These are phyloP conservation scores for Pilaira anomala DNA, from an alignment of 192 early-diverging fungal species.

Conservation along the genomic window DNA sequence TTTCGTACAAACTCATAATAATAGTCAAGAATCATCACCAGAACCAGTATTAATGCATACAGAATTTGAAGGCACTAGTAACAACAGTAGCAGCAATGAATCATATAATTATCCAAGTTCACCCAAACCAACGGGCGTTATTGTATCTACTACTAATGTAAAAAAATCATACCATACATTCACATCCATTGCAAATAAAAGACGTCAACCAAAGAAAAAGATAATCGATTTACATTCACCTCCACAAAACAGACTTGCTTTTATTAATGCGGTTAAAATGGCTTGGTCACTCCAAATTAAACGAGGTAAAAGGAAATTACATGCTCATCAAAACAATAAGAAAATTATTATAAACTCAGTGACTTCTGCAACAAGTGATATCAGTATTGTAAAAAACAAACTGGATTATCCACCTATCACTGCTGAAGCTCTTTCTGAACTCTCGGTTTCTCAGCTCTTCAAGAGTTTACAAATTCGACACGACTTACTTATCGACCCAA, in stretches of 20 bases:
- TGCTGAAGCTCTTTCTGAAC: slow-evolving; percentile 78
- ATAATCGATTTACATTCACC: not conserved
- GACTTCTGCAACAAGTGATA: not conserved
- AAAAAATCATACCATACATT: not conserved
- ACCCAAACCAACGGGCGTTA: slow-evolving; percentile 1
- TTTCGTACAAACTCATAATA: slow-evolving; percentile 12
- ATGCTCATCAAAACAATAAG: not conserved
- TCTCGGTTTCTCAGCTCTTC: slow-evolving; percentile 79
- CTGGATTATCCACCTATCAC: slow-evolving; percentile 64
- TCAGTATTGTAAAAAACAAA: not conserved
- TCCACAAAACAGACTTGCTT: slow-evolving; percentile 6
- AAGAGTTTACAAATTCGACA: slow-evolving; percentile 84
- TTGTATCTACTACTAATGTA: not conserved
- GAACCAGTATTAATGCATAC: slow-evolving; percentile 2
- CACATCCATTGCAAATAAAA: not conserved
- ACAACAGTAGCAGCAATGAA: not conserved
- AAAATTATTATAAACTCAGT: no score
- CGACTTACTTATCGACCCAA: slow-evolving; percentile 84
- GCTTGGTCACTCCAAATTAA: slow-evolving; percentile 10
- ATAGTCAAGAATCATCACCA: not conserved
- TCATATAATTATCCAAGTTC: slow-evolving; percentile 3
- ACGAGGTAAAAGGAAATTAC: slow-evolving; percentile 2
- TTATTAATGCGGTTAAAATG: slow-evolving; percentile 13
- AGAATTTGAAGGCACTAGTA: slow-evolving; percentile 2
- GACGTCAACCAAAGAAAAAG: not conserved